Conservation (phyloP, 2,329 filamentous ascomycete species). For the Scedosporium minutisporum region DNA sequence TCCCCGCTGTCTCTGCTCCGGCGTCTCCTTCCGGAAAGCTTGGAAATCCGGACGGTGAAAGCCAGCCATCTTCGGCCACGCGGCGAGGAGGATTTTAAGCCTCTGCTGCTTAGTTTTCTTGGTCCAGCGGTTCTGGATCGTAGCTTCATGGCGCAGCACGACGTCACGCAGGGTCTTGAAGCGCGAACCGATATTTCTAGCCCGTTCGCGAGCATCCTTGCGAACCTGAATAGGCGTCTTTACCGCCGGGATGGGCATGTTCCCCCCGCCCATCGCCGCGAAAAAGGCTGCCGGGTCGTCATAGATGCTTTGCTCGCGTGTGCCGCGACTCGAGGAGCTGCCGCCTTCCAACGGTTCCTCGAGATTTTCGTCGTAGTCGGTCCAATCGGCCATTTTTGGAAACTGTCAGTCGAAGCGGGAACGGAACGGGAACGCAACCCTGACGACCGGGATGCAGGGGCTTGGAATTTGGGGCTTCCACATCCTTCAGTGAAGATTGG, state of each 20-base stretch:
- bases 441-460: too few species aligned
- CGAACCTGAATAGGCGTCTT: constrained; percentile 8
- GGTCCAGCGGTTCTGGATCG: constrained; percentile 42
- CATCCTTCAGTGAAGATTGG: too few species aligned
- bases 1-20: constrained; percentile 9
- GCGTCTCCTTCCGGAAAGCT: constrained; percentile 18
- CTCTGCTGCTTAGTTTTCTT: constrained; percentile 41
- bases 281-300: neutral
- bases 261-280: neutral
- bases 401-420: too few species aligned
- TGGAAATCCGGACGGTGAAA: constrained; percentile 43
- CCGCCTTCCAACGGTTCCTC: neutral
- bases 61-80: constrained; percentile 39
- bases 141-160: constrained; percentile 38
- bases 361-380: neutral
- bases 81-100: constrained; percentile 32
- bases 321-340: neutral
- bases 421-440: too few species aligned
- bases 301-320: neutral
- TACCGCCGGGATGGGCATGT: neutral
- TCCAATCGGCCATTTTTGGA: neutral
- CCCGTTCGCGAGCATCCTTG: constrained; percentile 8
- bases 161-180: constrained; percentile 29
- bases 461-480: too few species aligned
- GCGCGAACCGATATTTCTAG: constrained; percentile 20